A percentile compares a stretch with the other conserved stretches of the same genome.
phyloP scores from a whole-genome alignment of 2,329 filamentous ascomycete genomes.

The Epichloe sibirici region DNA sequence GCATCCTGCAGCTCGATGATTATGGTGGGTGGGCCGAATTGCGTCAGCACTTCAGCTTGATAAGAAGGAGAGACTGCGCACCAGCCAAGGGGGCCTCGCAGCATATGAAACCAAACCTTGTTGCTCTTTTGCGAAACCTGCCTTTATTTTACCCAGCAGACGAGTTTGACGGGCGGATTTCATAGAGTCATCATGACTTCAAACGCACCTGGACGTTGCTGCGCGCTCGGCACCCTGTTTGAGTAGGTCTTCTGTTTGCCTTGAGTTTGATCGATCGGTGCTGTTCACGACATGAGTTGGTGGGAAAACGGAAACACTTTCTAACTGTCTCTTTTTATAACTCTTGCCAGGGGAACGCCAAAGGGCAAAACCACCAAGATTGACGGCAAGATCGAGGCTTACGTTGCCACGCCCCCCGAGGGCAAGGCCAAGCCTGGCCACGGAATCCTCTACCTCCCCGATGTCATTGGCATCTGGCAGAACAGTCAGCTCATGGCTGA shows the following conservation, averaged over 20 bases:
- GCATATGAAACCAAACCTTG: background rate
- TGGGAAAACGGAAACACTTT: too few relatives aligned
- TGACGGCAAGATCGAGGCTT: conserved; percentile 29
- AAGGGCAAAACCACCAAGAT: conserved; percentile 35
- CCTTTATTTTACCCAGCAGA: background rate
- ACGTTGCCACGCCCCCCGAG: conserved; percentile 36
- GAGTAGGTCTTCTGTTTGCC: conserved; percentile 28
- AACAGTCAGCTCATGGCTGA: conserved; percentile 32
- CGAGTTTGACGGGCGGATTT: background rate
- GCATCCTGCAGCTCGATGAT: background rate
- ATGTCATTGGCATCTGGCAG: conserved; percentile 26
- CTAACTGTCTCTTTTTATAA: background rate
- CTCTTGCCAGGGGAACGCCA: conserved; percentile 30
- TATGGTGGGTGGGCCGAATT: background rate
- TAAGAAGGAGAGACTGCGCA: background rate
- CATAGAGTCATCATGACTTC: conserved; percentile 33
- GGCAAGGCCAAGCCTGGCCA: conserved; percentile 14
- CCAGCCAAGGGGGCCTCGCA: background rate
- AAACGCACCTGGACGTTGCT: conserved; percentile 39
- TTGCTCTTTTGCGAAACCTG: background rate
- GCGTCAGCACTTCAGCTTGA: background rate
- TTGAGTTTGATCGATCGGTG: too few relatives aligned
- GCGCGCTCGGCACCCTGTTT: conserved; percentile 38
- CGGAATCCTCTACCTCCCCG: conserved; percentile 25
- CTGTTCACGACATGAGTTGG: too few relatives aligned